Evolutionary conservation across 2,329 filamentous ascomycete genomes (phyloP).

Genomic region (Aspergillus neotritici): DNA sequence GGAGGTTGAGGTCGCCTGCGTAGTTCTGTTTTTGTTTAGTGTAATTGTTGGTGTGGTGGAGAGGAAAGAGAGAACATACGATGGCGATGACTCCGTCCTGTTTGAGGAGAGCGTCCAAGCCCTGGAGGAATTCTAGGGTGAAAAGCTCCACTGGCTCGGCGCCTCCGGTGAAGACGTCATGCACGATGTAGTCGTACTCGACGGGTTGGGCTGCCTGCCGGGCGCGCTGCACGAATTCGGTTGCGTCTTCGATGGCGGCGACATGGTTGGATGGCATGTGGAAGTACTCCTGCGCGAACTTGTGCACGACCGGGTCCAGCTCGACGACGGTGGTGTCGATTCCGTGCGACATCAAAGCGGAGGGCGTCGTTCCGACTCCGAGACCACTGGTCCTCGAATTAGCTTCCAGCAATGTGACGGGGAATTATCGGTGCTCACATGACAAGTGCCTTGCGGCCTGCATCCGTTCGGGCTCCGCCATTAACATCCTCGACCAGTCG

Average conservation of each 20-base stretch:
- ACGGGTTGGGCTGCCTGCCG: constrained; percentile 42
- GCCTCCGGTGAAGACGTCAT: constrained; percentile 96
- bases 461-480: constrained; percentile 44
- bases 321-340: constrained; percentile 93
- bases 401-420: constrained; percentile 6
- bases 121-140: constrained; percentile 73
- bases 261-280: constrained; percentile 69
- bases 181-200: constrained; percentile 84
- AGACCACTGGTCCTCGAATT: constrained; percentile 57
- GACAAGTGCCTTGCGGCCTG: constrained; percentile 72
- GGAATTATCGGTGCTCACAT: constrained; percentile 54
- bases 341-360: constrained; percentile 77
- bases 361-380: constrained; percentile 85
- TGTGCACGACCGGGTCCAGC: constrained; percentile 83
- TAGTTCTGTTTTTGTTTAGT: constrained; percentile 66
- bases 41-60: constrained; percentile 1
- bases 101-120: constrained; percentile 65
- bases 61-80: constrained; percentile 46
- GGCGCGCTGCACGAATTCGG: constrained; percentile 56
- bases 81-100: constrained; percentile 81
- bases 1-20: constrained; percentile 76
- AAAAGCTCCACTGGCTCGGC: constrained; percentile 87
- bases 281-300: constrained; percentile 80
- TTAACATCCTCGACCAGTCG: constrained; percentile 62
- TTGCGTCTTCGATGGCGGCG: constrained; percentile 75